Percentiles rank a stretch among this genome's conserved stretches.
Conservation (phyloP, 2,329 filamentous ascomycete genomes). For the Nemania diffusa region DNA sequence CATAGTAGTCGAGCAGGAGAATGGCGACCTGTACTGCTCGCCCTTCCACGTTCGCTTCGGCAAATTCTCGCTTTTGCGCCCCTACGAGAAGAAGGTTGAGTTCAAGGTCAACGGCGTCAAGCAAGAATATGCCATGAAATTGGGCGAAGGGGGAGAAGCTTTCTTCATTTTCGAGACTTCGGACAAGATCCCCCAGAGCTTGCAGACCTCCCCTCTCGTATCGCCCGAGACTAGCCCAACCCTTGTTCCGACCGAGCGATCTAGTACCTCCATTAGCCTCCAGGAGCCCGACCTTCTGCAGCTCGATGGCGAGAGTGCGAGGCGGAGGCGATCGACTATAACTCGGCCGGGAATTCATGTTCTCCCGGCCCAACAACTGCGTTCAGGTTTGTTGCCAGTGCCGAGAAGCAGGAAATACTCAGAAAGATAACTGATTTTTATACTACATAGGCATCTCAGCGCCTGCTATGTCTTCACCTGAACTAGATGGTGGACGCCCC, state of each 20-base stretch:
- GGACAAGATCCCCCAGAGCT: slow-evolving; percentile 87
- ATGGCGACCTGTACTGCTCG: slow-evolving; percentile 89
- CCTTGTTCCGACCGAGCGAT: slow-evolving; percentile 61
- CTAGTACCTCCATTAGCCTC: slow-evolving; percentile 54
- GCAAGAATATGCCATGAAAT: slow-evolving; percentile 96
- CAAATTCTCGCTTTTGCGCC: slow-evolving; percentile 94
- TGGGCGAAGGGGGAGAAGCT: slow-evolving; percentile 95
- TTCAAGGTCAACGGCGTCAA: slow-evolving; percentile 93
- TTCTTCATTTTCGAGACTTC: slow-evolving; percentile 99
- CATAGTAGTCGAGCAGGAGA: slow-evolving; percentile 95
- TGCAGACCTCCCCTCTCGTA: slow-evolving; percentile 94
- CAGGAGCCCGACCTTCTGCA: slow-evolving; percentile 77
- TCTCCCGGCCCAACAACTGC: slow-evolving; percentile 49
- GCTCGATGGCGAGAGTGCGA: slow-evolving; percentile 62
- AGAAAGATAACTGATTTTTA: slow-evolving; percentile 20
- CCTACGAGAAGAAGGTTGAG: slow-evolving; percentile 98
- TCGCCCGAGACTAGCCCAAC: slow-evolving; percentile 89
- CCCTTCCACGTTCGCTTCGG: slow-evolving; percentile 99
- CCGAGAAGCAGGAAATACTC: not conserved
- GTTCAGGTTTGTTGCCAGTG: slow-evolving; percentile 29
- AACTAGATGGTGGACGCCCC: slow-evolving; percentile 58
- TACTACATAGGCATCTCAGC: slow-evolving; percentile 57
- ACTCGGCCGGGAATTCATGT: slow-evolving; percentile 58
- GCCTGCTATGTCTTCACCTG: slow-evolving; percentile 64
- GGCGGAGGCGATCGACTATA: slow-evolving; percentile 53